Evolutionary conservation across 2,329 filamentous ascomycete genomes (phyloP).

Genomic region (Beauveria australis): DNA sequence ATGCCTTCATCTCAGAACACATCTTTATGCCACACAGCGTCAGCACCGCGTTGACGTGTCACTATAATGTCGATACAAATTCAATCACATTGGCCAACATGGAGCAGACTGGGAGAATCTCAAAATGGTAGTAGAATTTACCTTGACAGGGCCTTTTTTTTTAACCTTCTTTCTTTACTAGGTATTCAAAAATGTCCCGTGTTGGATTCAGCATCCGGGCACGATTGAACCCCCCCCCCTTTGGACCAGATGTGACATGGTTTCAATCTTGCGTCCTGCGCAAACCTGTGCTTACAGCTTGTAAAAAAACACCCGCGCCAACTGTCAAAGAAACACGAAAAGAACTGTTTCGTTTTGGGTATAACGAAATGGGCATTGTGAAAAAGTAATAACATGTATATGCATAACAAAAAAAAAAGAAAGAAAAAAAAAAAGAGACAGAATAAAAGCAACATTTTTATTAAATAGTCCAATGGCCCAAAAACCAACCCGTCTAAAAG

Average conservation of each 20-base stretch:
- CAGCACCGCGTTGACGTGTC: too few relatives aligned
- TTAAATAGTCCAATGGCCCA: too few relatives aligned
- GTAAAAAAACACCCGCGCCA: neutral
- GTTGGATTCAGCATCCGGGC: neutral
- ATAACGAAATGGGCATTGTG: neutral
- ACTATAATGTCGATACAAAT: too few relatives aligned
- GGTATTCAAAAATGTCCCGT: neutral
- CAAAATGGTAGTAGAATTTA: neutral
- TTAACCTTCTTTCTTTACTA: neutral
- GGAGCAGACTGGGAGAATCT: too few relatives aligned
- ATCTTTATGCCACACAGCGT: too few relatives aligned
- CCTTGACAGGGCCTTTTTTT: neutral
- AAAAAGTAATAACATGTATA: neutral
- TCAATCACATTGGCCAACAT: too few relatives aligned
- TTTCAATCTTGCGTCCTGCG: slow-evolving; percentile 9
- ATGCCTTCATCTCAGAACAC: too few relatives aligned
- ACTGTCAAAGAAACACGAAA: neutral
- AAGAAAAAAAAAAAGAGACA: neutral
- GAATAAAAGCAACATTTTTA: neutral
- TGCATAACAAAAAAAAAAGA: neutral
- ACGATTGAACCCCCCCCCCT: neutral
- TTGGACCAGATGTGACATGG: too few relatives aligned
- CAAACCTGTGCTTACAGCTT: slow-evolving; percentile 2
- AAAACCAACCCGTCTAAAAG: slow-evolving; percentile 36
- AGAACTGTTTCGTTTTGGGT: neutral